Conservation (phyloP, 495 filamentous ascomycete genomes). For the Chlorociboria aeruginascens region DNA sequence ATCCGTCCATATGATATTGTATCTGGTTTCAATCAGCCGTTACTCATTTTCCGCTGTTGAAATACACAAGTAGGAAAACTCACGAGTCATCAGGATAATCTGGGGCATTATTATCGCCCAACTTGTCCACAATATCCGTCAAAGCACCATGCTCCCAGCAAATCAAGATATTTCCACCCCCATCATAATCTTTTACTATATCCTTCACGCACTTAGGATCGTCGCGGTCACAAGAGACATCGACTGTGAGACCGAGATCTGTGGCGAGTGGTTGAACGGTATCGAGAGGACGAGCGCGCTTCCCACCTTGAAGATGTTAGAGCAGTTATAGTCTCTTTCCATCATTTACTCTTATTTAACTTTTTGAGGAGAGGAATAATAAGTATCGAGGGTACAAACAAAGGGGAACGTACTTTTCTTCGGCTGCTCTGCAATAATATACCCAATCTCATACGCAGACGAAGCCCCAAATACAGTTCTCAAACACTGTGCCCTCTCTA, state of each 20-base stretch:
- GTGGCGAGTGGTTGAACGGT: conserved; percentile 40
- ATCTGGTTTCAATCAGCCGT: not conserved
- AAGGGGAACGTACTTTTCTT: conserved; percentile 25
- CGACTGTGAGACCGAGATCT: conserved; percentile 40
- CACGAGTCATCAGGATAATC: conserved; percentile 13
- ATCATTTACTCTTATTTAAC: no score
- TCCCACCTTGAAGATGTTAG: conserved; percentile 28
- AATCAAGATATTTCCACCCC: conserved; percentile 40
- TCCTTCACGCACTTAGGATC: conserved; percentile 34
- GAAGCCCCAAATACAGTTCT: conserved; percentile 32
- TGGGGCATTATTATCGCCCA: conserved; percentile 17
- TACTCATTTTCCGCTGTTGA: not conserved
- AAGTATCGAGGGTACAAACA: not conserved
- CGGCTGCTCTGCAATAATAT: conserved; percentile 40
- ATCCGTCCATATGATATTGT: conserved; percentile 37
- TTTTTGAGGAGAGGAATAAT: not conserved
- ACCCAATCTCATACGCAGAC: conserved; percentile 37
- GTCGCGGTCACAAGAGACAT: conserved; percentile 35
- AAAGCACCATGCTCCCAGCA: conserved; percentile 45
- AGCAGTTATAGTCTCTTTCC: no score
- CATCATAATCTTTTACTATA: conserved; percentile 28
- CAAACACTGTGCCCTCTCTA: conserved; percentile 40
- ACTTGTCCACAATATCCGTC: conserved; percentile 34
- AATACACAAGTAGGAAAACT: conserved; percentile 1
- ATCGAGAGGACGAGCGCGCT: conserved; percentile 34